Evolutionary conservation across 306 rosid genomes (phyloP).

Genomic region (Gastrolobium bilobum): DNA sequence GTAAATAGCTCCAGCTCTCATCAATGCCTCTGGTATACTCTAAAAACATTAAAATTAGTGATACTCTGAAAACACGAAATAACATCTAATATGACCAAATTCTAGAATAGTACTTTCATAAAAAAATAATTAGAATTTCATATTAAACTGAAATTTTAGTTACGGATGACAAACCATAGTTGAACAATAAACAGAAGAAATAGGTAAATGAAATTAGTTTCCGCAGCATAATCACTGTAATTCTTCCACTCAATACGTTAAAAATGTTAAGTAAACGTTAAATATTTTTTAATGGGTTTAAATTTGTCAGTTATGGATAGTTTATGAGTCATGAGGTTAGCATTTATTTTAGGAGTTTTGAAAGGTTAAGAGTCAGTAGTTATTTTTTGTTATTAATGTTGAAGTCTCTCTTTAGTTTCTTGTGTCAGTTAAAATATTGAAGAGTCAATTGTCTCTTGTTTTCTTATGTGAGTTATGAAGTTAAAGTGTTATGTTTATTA

Average conservation of each 20-base stretch:
- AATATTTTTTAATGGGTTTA: too few relatives aligned
- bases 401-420: too few relatives aligned
- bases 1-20: constrained; percentile 89
- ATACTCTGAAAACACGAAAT: neutral
- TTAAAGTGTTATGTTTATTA: too few relatives aligned
- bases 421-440: too few relatives aligned
- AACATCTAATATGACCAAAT: neutral
- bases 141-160: constrained; percentile 1
- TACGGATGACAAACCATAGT: constrained; percentile 16
- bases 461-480: too few relatives aligned
- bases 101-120: constrained; percentile 1
- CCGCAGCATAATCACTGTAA: neutral
- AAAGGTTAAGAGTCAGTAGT: too few relatives aligned
- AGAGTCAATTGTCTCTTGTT: too few relatives aligned
- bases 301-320: too few relatives aligned
- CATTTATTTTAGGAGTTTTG: too few relatives aligned
- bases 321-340: too few relatives aligned
- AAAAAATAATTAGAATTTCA: neutral
- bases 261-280: too few relatives aligned
- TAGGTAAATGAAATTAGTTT: constrained; percentile 24
- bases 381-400: too few relatives aligned
- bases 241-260: constrained; percentile 20
- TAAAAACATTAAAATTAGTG: constrained; percentile 40
- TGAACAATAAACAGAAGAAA: constrained; percentile 24
- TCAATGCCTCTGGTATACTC: constrained; percentile 92